Evolutionary conservation across 2,329 filamentous ascomycete species (phyloP).

Genomic region (Paracoccidioides lutzii): DNA sequence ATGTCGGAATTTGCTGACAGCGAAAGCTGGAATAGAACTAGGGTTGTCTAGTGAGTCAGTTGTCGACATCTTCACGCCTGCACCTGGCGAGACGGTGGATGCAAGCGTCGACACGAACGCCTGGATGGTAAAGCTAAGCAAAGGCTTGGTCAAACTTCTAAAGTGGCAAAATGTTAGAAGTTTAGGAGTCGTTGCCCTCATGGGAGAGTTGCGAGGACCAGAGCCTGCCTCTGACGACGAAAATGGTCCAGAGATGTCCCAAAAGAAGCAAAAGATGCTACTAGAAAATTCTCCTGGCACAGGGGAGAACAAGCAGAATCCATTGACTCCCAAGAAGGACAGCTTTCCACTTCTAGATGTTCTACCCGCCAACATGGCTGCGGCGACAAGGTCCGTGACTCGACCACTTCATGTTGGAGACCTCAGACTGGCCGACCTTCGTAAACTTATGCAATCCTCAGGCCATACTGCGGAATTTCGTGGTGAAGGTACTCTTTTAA

Average conservation of each 20-base stretch:
- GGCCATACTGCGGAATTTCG: conserved; percentile 86
- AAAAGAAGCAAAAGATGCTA: conserved; percentile 41
- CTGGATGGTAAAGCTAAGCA: conserved; percentile 86
- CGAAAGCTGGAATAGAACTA: conserved; percentile 22
- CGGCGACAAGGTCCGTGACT: conserved; percentile 61
- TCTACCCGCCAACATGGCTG: conserved; percentile 48
- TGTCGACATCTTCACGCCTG: conserved; percentile 70
- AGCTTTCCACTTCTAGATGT: conserved; percentile 44
- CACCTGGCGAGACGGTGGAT: conserved; percentile 60
- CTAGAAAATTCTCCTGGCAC: conserved; percentile 30
- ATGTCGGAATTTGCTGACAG: conserved; percentile 54
- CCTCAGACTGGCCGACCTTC: conserved; percentile 72
- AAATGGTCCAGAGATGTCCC: conserved; percentile 28
- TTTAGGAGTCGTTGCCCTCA: conserved; percentile 83
- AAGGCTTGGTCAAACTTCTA: conserved; percentile 68
- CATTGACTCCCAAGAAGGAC: conserved; percentile 21
- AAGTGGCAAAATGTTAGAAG: conserved; percentile 92
- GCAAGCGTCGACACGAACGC: conserved; percentile 96
- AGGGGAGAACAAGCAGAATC: conserved; percentile 13
- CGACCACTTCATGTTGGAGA: conserved; percentile 93
- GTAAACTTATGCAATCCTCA: conserved; percentile 66
- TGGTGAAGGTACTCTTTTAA: conserved; percentile 79
- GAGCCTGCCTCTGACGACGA: conserved; percentile 19
- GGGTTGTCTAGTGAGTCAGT: conserved; percentile 3
- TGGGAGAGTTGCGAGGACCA: conserved; percentile 52